Percentiles rank a stretch among this genome's conserved stretches.
These are phyloP conservation scores for Scheffersomyces lignosus DNA, from an alignment of 805 yeast species.

Conservation along the genomic window DNA sequence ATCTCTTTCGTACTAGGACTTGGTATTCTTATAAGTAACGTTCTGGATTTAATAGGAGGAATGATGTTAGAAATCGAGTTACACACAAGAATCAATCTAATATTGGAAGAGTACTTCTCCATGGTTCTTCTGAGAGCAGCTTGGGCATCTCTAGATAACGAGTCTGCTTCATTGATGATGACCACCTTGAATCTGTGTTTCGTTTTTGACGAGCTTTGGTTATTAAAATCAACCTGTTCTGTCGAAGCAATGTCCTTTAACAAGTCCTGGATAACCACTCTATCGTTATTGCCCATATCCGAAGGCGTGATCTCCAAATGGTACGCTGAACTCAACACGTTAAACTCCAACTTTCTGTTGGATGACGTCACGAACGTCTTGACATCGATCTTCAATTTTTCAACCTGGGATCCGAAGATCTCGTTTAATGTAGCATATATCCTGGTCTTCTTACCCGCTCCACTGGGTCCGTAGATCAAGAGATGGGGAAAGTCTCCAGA, in stretches of 20 bases:
- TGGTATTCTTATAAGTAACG: constrained; percentile 81
- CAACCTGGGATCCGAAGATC: constrained; percentile 80
- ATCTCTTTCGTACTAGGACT: constrained; percentile 71
- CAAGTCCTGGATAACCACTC: constrained; percentile 91
- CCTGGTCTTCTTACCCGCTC: constrained; percentile 96
- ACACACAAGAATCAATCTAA: constrained; percentile 80
- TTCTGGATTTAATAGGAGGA: constrained; percentile 92
- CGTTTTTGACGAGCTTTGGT: constrained; percentile 37
- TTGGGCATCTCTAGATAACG: constrained; percentile 88
- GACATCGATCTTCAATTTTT: constrained; percentile 80
- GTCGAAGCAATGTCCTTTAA: constrained; percentile 93
- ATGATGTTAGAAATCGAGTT: constrained; percentile 90
- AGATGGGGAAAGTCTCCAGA: constrained; percentile 93
- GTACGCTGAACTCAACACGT: constrained; percentile 85
- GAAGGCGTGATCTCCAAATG: constrained; percentile 96
- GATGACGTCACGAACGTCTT: constrained; percentile 76
- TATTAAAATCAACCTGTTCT: constrained; percentile 84
- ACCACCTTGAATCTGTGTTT: constrained; percentile 72
- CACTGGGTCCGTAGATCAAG: constrained; percentile 91
- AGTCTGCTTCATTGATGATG: constrained; percentile 88
- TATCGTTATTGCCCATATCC: constrained; percentile 94
- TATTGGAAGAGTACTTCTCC: constrained; percentile 90
- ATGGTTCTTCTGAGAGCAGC: constrained; percentile 94
- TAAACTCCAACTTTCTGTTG: constrained; percentile 81
- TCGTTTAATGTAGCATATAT: constrained; percentile 76